Evolutionary conservation across 306 rosid genomes (phyloP).

Genomic region (Macrotyloma uniflorum): DNA sequence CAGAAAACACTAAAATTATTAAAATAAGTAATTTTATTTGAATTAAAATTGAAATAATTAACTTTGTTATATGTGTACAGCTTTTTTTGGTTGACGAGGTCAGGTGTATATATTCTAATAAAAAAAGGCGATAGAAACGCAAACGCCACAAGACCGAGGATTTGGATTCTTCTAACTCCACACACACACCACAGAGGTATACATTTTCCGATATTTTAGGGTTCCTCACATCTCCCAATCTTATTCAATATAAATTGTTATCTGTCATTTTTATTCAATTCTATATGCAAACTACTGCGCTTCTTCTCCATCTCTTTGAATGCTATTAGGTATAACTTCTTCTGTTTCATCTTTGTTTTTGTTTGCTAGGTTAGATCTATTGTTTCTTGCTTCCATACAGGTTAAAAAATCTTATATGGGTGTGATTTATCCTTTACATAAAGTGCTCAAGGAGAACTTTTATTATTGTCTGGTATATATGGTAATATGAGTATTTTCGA

Average conservation of each 20-base stretch:
- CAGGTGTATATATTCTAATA: neutral
- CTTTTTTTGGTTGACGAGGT: neutral
- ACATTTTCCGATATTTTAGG: no score
- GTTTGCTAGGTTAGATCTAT: no score
- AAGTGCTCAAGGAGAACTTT: no score
- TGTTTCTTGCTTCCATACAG: no score
- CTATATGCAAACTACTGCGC: neutral
- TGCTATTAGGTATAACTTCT: neutral
- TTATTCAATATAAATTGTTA: neutral
- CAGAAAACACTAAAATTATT: no score
- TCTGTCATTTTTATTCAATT: neutral
- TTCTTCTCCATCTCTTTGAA: neutral
- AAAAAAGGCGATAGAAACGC: neutral
- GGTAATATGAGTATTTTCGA: no score
- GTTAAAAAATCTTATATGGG: no score
- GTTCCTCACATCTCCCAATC: neutral
- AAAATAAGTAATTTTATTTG: no score
- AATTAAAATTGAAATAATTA: no score
- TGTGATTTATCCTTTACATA: no score
- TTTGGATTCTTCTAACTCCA: neutral
- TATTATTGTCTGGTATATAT: no score
- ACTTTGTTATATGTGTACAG: neutral
- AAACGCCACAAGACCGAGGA: neutral
- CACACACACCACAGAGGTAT: neutral
- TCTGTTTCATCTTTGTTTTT: no score